phyloP scores from a whole-genome alignment of 1,139 yeast genomes.

The Chernovozyma aurita region DNA sequence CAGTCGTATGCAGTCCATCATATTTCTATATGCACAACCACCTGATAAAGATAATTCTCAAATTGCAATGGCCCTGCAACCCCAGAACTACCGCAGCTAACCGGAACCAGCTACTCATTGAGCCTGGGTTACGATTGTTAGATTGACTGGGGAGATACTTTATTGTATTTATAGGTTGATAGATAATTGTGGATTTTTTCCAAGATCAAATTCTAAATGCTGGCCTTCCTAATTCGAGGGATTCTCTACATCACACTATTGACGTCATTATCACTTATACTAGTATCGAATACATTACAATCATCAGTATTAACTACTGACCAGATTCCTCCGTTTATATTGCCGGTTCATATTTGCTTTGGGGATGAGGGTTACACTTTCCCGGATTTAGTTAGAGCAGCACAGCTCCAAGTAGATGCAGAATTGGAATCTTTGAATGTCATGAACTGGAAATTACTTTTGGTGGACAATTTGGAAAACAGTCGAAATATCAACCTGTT shows the following conservation, averaged over 20 bases:
- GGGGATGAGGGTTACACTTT: conserved; percentile 38
- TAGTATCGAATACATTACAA: not conserved
- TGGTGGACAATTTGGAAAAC: conserved; percentile 16
- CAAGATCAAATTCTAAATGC: too few species aligned
- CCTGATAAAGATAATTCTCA: too few species aligned
- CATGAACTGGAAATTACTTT: conserved; percentile 11
- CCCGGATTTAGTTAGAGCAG: conserved; percentile 45
- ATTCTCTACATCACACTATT: conserved; percentile 3
- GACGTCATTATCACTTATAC: not conserved
- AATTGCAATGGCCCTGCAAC: too few species aligned
- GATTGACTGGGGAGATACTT: too few species aligned
- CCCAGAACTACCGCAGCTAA: too few species aligned
- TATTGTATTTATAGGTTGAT: too few species aligned
- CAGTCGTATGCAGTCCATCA: too few species aligned
- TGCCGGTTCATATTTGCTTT: conserved; percentile 28
- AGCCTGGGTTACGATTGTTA: too few species aligned
- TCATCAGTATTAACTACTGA: conserved; percentile 2
- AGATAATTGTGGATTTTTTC: too few species aligned
- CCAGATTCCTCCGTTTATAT: conserved; percentile 6
- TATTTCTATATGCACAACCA: too few species aligned
- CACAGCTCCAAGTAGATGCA: conserved; percentile 35
- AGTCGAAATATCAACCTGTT: conserved; percentile 1
- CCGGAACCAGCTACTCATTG: too few species aligned
- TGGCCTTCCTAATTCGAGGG: conserved; percentile 2
- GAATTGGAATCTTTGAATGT: conserved; percentile 14